A percentile compares a stretch with the other conserved stretches of the same genome.
These are phyloP conservation scores for Metarhizium guizhouense DNA, from an alignment of 2,329 filamentous ascomycete genomes.

Conservation along the genomic window DNA sequence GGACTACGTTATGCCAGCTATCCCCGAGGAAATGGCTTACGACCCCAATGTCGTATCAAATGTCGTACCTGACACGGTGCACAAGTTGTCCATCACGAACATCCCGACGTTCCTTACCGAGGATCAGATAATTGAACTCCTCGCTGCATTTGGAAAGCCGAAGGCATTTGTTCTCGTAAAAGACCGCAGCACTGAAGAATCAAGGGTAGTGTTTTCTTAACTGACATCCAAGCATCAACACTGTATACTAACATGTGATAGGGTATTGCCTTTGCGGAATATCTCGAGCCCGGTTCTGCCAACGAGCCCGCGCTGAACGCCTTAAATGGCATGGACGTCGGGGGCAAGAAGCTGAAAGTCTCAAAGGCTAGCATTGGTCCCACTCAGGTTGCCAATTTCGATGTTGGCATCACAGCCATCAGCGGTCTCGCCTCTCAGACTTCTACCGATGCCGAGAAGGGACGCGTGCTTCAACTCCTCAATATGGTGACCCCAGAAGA, in stretches of 20 bases:
- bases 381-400: slow-evolving; percentile 83
- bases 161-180: slow-evolving; percentile 89
- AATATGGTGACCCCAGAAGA: slow-evolving; percentile 99
- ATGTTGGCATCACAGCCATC: slow-evolving; percentile 96
- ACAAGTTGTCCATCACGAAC: slow-evolving; percentile 91
- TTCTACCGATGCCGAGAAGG: slow-evolving; percentile 67
- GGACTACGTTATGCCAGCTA: slow-evolving; percentile 89
- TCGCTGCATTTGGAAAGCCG: slow-evolving; percentile 84
- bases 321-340: slow-evolving; percentile 87
- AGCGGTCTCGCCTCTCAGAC: slow-evolving; percentile 92
- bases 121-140: slow-evolving; percentile 82
- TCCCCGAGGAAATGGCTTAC: slow-evolving; percentile 62
- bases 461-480: slow-evolving; percentile 80
- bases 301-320: slow-evolving; percentile 86
- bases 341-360: slow-evolving; percentile 77
- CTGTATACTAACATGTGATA: slow-evolving; percentile 25
- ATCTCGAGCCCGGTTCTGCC: slow-evolving; percentile 57
- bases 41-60: slow-evolving; percentile 70
- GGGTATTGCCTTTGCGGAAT: slow-evolving; percentile 97
- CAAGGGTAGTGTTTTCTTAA: slow-evolving; percentile 50
- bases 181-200: slow-evolving; percentile 76
- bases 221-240: slow-evolving; percentile 16
- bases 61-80: slow-evolving; percentile 80
- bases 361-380: slow-evolving; percentile 84
- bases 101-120: slow-evolving; percentile 83